Base-by-base conservation (phyloP, 805 yeast genomes). In the Ogataea paradorogensis region DNA sequence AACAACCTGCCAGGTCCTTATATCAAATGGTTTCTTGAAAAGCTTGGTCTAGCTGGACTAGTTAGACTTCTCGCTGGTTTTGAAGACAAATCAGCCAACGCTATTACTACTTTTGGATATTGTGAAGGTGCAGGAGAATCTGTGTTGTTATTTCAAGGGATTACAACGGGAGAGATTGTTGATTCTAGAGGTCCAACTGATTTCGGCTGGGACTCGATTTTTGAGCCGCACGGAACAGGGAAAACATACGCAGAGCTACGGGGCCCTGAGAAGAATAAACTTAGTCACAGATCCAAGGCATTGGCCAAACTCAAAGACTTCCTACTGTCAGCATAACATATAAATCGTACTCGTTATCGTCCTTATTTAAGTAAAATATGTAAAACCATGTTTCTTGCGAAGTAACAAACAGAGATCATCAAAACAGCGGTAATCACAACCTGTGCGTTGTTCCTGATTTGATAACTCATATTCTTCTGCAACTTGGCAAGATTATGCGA, bases 171-270 rank as follows among this genome's bases (percentile, higher is more conserved):
- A 15, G 63, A 51, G 7, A 90, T 93, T 55, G 98, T 90, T 5
- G 71, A 80, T 25, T 65, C 71, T 11, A 68, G 95, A 43, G 97
- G 97, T 1, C 86, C 86, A 6, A 74, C 79, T 10, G 73, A 75
- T 44, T 93, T 93, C 60, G 99, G 99, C 1, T 93, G 96, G 95
- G 97, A 93, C 65, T 80, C 96, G 7, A 67, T 86, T 35, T 93
- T 93, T 62, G 73, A 82, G 65, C 99, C 99, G 2, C 66, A 69
- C 20, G 96, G 95, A 3, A 80, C 62, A 53, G 65, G 73, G 15
- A 68, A 81, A 56, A 84, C 93, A 0, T 90, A 88, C 58, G 98
- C 97, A 9, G 97, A 93, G 62, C 78, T 93, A 90, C 80, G 75
- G 37, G 85, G 84, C 58, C 56, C 62, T 2, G 69, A 73, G 22